Evolutionary conservation across 1,284 basidiomycete species (phyloP).

Genomic region (Mycosarcoma maydis): DNA sequence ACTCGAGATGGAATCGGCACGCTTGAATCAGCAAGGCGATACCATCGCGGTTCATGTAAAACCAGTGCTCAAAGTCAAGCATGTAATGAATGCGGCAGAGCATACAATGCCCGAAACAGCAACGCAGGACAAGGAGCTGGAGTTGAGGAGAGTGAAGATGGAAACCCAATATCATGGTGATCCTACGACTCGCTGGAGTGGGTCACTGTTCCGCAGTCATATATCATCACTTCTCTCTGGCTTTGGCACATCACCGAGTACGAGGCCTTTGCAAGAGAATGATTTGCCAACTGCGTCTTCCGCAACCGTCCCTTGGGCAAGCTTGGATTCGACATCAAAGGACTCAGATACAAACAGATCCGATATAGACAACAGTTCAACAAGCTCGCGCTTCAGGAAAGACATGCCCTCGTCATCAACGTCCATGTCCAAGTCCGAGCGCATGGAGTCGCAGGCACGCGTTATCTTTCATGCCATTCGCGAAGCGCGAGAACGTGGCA

Average conservation of each 20-base stretch:
- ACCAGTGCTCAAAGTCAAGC: conserved; percentile 20
- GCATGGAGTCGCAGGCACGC: conserved; percentile 47
- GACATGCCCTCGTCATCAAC: not conserved
- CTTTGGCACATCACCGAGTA: conserved; percentile 19
- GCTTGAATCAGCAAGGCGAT: too few species aligned
- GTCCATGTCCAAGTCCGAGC: conserved; percentile 33
- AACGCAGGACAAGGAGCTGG: not conserved
- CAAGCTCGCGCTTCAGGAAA: not conserved
- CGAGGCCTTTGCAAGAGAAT: conserved; percentile 1
- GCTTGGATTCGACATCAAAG: not conserved
- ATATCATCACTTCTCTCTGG: conserved; percentile 23
- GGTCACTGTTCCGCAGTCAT: conserved; percentile 27
- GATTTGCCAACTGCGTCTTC: not conserved
- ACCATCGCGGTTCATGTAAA: not conserved
- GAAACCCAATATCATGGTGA: not conserved
- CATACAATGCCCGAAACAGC: not conserved
- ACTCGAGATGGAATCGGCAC: not conserved
- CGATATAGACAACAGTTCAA: not conserved
- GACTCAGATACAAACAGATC: not conserved
- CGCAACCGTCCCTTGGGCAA: not conserved
- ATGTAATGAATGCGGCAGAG: conserved; percentile 1
- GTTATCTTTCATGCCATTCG: conserved; percentile 44
- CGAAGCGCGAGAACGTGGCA: conserved; percentile 41
- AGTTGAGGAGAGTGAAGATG: conserved; percentile 5
- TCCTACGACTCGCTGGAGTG: conserved; percentile 24